Percentiles rank a stretch among this genome's conserved stretches.
Conservation (phyloP, 1,139 yeast species). For the Zhuliangozyma parablackwelliae region DNA sequence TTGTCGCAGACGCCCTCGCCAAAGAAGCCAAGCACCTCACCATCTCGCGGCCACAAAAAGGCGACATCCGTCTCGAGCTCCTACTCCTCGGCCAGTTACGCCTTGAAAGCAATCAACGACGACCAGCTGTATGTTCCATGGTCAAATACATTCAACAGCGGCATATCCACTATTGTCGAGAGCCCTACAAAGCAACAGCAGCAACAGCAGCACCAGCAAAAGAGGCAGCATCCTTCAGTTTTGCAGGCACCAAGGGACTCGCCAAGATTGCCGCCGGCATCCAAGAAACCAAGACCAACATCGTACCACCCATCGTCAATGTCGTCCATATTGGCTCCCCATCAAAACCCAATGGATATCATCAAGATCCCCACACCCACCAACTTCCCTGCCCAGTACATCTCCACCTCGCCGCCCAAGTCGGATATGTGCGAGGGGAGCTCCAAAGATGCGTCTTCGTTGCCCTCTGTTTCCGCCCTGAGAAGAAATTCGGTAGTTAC, state of each 20-base stretch:
- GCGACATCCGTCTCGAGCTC: slow-evolving; percentile 31
- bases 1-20: slow-evolving; percentile 13
- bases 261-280: slow-evolving; percentile 36
- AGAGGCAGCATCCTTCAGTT: slow-evolving; percentile 1
- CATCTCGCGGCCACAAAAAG: slow-evolving; percentile 28
- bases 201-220: slow-evolving; percentile 6
- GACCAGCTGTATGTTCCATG: slow-evolving; percentile 25
- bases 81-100: slow-evolving; percentile 54
- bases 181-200: slow-evolving; percentile 30
- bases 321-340: slow-evolving; percentile 29
- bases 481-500: slow-evolving; percentile 44
- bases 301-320: slow-evolving; percentile 68
- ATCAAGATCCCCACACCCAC: slow-evolving; percentile 33
- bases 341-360: slow-evolving; percentile 23
- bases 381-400: slow-evolving; percentile 33
- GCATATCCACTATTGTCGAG: slow-evolving; percentile 43
- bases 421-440: slow-evolving; percentile 2
- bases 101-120: slow-evolving; percentile 61
- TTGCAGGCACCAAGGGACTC: slow-evolving; percentile 17
- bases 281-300: slow-evolving; percentile 70
- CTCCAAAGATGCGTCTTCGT: not conserved
- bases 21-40: slow-evolving; percentile 12
- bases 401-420: slow-evolving; percentile 38
- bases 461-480: slow-evolving; percentile 10
- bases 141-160: slow-evolving; percentile 38